These are phyloP conservation scores for Lupinus albus DNA, from an alignment of 306 rosid species.

Conservation along the genomic window DNA sequence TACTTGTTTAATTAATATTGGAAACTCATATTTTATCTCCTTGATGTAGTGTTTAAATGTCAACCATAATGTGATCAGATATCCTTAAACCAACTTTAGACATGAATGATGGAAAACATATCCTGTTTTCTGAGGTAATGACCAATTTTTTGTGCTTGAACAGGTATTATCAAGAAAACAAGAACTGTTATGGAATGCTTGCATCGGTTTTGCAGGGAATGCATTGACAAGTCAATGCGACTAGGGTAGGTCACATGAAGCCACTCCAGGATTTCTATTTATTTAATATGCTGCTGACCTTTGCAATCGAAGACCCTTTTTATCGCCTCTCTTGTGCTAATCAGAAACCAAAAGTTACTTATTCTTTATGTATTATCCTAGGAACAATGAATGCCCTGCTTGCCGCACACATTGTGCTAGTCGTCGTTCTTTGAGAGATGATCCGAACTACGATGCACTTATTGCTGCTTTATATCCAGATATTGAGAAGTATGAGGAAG, in stretches of 20 bases:
- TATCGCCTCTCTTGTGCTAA: conserved; percentile 31
- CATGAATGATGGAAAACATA: conserved; percentile 12
- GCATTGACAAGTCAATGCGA: conserved; percentile 97
- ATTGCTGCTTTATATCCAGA: conserved; percentile 87
- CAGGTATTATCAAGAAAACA: conserved; percentile 92
- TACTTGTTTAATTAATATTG: conserved; percentile 26
- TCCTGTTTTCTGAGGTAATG: conserved; percentile 28
- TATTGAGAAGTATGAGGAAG: conserved; percentile 88
- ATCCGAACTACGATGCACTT: conserved; percentile 87
- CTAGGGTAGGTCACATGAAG: conserved; percentile 63
- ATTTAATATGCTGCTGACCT: conserved; percentile 31
- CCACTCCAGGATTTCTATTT: conserved; percentile 27
- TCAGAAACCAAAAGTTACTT: conserved; percentile 20
- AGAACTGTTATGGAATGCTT: conserved; percentile 97
- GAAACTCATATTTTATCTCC: conserved; percentile 10
- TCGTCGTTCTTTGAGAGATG: conserved; percentile 96
- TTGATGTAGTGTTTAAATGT: conserved; percentile 23
- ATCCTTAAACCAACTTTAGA: conserved; percentile 21
- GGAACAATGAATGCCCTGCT: conserved; percentile 97
- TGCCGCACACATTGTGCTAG: conserved; percentile 99
- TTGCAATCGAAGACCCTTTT: conserved; percentile 20
- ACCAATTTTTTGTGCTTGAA: conserved; percentile 31
- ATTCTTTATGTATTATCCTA: conserved; percentile 47
- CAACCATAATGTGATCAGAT: not conserved
- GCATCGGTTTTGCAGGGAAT: conserved; percentile 97